Base-by-base conservation (phyloP, 768 basidiomycete species). In the Lyophyllum decastes region DNA sequence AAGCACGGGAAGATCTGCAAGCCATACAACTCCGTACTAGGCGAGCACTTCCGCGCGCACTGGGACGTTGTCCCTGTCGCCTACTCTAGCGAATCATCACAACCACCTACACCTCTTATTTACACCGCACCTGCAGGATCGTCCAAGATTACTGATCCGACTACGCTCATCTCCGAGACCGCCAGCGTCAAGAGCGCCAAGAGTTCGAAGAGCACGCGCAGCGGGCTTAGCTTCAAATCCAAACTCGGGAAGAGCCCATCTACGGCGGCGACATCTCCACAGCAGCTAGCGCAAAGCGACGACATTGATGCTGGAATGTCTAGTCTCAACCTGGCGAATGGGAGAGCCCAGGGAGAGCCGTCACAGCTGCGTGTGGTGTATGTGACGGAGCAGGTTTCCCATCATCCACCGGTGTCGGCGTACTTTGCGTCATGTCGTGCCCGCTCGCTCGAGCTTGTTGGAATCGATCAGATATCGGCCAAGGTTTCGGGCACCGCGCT, bases 331-430 rank as follows among this genome's bases (percentile, higher is more conserved):
- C 78, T 92, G 33, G 55, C 63, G 35, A 38, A n/a, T n/a, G n/a
- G n/a, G n/a, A n/a, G n/a, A n/a, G n/a, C 7, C 16, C 52, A 57
- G 24, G 44, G 52, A 19, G 63, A 58, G 30, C 10, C 60, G 1
- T 47, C 60, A 11, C 68, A 55, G 4, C 49, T 68, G 16, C 89
- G 93, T 33, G 84, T 95, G 44, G 82, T 85, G 6, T 96, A 84
- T 71, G 73, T 95, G 47, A 96, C 94, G 14, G 95, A 97, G 71
- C 95, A 97, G 72, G 87, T 98, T 47, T 97, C 92, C 1, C 97
- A 99, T 73, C 97, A 99, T 66, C 97, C 97, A 0, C 97, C 97
- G 2, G 85, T 98, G 27, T 96, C 94, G 0, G 87, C 90, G 0
- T 96, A 87, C 68, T 87, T 86, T 61, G 92, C 90, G 7, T 60